phyloP scores from a whole-genome alignment of 352 stramenopile species.

The Thraustochytrium striatum region DNA sequence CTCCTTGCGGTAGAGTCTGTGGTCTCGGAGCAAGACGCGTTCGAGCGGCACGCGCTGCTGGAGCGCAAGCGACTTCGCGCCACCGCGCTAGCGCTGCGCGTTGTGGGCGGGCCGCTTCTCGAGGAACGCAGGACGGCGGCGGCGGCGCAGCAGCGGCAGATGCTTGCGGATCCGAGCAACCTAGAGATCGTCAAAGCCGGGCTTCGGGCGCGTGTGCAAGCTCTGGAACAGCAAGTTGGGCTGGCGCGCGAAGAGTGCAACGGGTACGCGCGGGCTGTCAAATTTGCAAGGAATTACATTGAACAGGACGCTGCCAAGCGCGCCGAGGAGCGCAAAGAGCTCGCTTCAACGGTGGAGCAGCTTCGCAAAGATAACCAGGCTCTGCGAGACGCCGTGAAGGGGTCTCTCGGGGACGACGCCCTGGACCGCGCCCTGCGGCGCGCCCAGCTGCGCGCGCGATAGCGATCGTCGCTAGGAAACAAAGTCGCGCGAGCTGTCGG shows the following conservation, averaged over 20 bases:
- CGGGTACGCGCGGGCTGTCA: constrained; percentile 15
- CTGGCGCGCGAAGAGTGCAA: constrained; percentile 12
- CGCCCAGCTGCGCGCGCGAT: neutral
- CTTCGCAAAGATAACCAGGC: neutral
- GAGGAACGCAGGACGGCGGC: no score
- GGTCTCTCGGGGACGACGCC: neutral
- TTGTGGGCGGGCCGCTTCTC: no score
- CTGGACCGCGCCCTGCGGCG: neutral
- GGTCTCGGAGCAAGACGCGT: constrained; percentile 1
- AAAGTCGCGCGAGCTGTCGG: neutral
- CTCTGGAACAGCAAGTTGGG: neutral
- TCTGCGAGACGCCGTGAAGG: neutral
- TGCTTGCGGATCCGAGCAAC: constrained; percentile 14
- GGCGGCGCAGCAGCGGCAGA: no score
- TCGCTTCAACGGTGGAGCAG: neutral
- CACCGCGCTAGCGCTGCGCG: neutral
- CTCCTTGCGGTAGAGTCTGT: constrained; percentile 17
- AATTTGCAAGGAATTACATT: constrained; percentile 42
- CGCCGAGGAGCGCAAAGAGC: neutral
- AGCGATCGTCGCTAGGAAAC: neutral
- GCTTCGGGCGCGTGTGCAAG: neutral
- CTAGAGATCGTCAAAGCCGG: constrained; percentile 20
- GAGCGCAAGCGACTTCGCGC: constrained; percentile 7
- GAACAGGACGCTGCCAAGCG: constrained; percentile 24
- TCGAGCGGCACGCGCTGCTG: neutral